Base-by-base conservation (phyloP, 345 rosid species). In the Aegle marmelos region DNA sequence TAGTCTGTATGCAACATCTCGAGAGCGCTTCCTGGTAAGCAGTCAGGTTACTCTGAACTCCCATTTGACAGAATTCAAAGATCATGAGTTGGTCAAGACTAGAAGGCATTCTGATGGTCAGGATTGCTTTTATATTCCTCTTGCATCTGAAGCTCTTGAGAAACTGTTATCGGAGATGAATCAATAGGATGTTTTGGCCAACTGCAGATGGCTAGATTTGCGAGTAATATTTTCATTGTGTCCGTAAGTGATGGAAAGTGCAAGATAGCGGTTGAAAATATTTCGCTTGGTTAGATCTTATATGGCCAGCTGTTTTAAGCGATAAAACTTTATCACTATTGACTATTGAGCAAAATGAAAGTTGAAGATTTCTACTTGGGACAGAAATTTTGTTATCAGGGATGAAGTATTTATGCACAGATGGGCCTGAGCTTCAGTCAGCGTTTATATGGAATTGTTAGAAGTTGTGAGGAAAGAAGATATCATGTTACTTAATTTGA, bases 21-120 rank as follows among this genome's bases (percentile, higher is more conserved):
- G 97, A n/a, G 97, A 94, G 79, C 89, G 86, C 33, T 94, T 94
- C 87, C 86, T 94, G 48, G 97, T 92, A n/a, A 91, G 98, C 79
- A 94, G 93, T 81, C 97, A 88, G 90, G 89, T 92, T 67, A 90
- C 98, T 24, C 81, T 96, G 70, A 94, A 91, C 79, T 90, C 98
- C 33, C 97, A 96, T 83, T 83, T 96, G 86, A 92, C 93, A 8
- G 99, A 96, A 76, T 92, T 92, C 80, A 96, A 92, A 85, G 99
- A 96, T 85, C 98, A 92, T 22, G 98, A 94, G 69, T 85, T 96
- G 73, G 95, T 96, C 50, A 96, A 92, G 89, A 90, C 86, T 59
- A 89, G 82, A 84, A 89, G 91, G 87, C 82, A 87, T 75, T 68
- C 87, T 0, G 98, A 96, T 82, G 98, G 98, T 56, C 98, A 94